Evolutionary conservation across 2,329 filamentous ascomycete species (phyloP), one percentile per base, ranked within the genome.

Genomic region (Paraconiothyrium brasiliense): DNA sequence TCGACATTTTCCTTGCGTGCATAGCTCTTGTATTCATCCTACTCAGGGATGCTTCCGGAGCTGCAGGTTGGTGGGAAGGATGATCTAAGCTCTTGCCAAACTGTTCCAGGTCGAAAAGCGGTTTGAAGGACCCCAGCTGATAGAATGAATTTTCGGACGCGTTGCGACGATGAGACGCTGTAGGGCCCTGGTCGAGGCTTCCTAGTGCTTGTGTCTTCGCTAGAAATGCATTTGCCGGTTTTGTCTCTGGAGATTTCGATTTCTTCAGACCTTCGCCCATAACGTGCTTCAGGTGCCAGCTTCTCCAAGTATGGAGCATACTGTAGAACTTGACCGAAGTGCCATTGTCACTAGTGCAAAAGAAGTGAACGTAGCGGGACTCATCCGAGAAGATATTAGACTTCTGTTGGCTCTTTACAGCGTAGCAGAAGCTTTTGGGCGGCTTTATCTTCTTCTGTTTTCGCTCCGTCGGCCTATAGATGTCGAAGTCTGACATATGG

Each of bases 381-480:
- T 90, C 91, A 57, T 90, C 90, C 57, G 93, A 81, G 72, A 97
- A 97, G 71, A 97, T 89, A 60, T 87, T 89, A 0, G 90, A 90
- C 78, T 94, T 97, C 74, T 97, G 90, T 80, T 97, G 93, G 69
- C 92, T 96, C 80, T 97, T 97, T 69, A 98, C 85, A 0, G 93
- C 94, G 71, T 92, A 94, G 79, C 92, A 97, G 68, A 89, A 85
- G 73, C 90, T 91, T 78, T 95, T 97, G 0, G 94, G 94, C 0
- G 93, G 90, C 71, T 90, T 93, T 57, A 97, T 84, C 71, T 90
- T 91, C 41, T 87, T 84, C 65, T 88, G 80, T 67, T 92, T 89
- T 48, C 87, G 85, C 55, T 87, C 84, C 5, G 89, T 92, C 1
- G 92, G 91, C 1, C 85, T 87, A 79, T 97, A 97, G 52, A 97